These are phyloP conservation scores for Gastrolobium bilobum DNA, from an alignment of 306 rosid species.

Conservation along the genomic window DNA sequence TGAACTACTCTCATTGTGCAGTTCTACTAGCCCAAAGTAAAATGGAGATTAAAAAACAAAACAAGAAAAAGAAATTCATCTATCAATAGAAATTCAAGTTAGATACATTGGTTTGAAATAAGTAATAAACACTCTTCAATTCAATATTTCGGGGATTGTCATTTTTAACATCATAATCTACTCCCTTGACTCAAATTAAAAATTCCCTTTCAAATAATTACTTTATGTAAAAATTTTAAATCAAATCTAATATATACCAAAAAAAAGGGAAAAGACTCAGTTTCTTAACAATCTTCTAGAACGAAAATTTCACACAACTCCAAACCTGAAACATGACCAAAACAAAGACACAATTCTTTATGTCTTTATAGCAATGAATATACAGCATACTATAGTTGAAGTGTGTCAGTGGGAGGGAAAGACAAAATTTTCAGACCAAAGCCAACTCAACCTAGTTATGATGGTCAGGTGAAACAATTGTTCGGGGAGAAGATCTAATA, in stretches of 20 bases:
- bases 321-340: constrained; percentile 22
- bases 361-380: background rate
- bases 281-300: background rate
- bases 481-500: background rate
- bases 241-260: constrained; percentile 1
- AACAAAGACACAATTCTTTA: background rate
- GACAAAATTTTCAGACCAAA: constrained; percentile 4
- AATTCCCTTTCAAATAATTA: constrained; percentile 8
- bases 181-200: constrained; percentile 28
- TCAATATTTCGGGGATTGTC: too few species aligned
- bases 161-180: constrained; percentile 21
- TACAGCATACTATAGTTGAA: background rate
- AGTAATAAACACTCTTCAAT: constrained; percentile 18
- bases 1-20: constrained; percentile 17
- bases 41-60: constrained; percentile 22
- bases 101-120: constrained; percentile 10
- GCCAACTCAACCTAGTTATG: constrained; percentile 30
- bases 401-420: background rate
- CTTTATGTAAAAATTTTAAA: background rate
- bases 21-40: background rate
- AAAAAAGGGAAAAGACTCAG: constrained; percentile 12
- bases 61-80: background rate
- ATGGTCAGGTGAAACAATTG: background rate
- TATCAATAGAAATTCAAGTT: constrained; percentile 19
- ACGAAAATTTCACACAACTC: constrained; percentile 14